Percentiles rank a stretch among this genome's conserved stretches.
Evolutionary conservation across 192 early-diverging fungal genomes (phyloP).

Genomic region (Piromyces finnis): DNA sequence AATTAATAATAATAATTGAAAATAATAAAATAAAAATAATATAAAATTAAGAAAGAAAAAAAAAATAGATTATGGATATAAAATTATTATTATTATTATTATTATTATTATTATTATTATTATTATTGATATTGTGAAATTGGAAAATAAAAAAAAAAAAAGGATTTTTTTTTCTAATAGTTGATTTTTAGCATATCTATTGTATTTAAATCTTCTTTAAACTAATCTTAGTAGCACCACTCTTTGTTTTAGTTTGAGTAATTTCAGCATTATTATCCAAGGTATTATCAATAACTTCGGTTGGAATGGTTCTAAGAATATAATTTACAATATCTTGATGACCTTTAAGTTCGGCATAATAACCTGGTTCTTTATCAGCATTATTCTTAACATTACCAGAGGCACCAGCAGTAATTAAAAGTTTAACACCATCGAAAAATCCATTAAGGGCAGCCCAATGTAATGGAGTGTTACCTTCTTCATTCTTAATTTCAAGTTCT

Average conservation of each 20-base stretch:
- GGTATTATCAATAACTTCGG: background rate
- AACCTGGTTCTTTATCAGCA: background rate
- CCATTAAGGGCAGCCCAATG: slow-evolving; percentile 81
- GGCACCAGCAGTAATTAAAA: slow-evolving; percentile 39
- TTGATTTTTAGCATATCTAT: no score
- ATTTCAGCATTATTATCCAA: background rate
- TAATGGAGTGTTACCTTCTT: slow-evolving; percentile 49
- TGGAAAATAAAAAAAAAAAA: no score
- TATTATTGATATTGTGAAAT: no score
- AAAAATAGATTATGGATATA: no score
- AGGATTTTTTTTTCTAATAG: no score
- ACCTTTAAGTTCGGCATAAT: background rate
- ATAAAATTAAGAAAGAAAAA: no score
- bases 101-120: no score
- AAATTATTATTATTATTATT: no score
- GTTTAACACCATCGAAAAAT: slow-evolving; percentile 41
- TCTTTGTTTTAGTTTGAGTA: background rate
- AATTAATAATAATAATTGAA: no score
- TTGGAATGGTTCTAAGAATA: background rate
- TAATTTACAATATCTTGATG: background rate
- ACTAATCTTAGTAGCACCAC: background rate
- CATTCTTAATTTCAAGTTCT: slow-evolving; percentile 28
- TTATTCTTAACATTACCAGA: background rate
- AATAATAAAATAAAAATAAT: no score
- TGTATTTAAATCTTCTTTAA: background rate